Conservation (phyloP, 306 rosid genomes). For the Prinsepia uniflora region DNA sequence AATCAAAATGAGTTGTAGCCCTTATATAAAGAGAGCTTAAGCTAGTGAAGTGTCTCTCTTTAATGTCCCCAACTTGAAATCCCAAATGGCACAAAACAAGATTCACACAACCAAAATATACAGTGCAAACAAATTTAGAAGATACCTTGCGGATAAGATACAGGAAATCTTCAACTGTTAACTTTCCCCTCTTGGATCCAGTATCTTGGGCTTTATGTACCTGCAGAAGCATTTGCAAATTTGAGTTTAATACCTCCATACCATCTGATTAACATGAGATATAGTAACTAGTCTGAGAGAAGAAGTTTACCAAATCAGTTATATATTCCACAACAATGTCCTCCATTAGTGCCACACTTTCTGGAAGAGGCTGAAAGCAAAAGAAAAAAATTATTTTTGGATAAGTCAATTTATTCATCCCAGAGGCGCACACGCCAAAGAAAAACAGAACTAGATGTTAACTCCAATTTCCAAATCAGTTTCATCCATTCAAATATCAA, state of each 20-base stretch:
- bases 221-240: constrained; percentile 34
- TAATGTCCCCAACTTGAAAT: neutral
- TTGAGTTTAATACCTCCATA: constrained; percentile 14
- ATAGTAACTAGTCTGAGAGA: neutral
- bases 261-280: neutral
- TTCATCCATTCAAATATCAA: neutral
- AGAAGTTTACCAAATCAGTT: constrained; percentile 60
- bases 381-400: neutral
- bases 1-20: neutral
- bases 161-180: constrained; percentile 82
- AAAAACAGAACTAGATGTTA: neutral
- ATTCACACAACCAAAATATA: neutral
- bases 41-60: neutral
- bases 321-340: constrained; percentile 86
- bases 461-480: neutral
- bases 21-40: neutral
- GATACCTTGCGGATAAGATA: constrained; percentile 86
- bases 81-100: neutral
- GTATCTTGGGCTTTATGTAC: constrained; percentile 89
- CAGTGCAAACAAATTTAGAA: neutral
- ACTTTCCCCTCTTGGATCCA: constrained; percentile 87
- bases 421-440: neutral
- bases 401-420: neutral
- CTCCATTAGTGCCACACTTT: constrained; percentile 84
- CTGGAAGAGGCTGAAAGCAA: constrained; percentile 75